Evolutionary conservation across 148 eudicot genomes (phyloP).

Genomic region (Rhododendron kiyosumense): DNA sequence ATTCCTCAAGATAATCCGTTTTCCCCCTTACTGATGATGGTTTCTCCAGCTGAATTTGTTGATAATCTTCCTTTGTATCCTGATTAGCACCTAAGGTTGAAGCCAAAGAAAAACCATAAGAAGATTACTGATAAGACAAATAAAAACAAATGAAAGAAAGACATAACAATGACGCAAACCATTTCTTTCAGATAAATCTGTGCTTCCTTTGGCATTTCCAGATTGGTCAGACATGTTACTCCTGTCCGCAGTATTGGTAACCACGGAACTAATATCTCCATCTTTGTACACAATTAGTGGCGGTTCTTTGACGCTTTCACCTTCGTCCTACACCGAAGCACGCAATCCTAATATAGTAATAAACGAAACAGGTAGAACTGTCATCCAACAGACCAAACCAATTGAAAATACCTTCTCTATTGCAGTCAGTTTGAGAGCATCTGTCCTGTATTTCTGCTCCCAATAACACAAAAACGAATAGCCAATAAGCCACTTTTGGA

Average conservation of each 20-base stretch:
- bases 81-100: constrained; percentile 29
- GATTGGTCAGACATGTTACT: constrained; percentile 22
- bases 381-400: neutral
- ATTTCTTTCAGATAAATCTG: constrained; percentile 21
- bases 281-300: constrained; percentile 63
- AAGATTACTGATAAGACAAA: constrained; percentile 5
- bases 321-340: constrained; percentile 38
- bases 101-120: neutral
- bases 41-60: constrained; percentile 21
- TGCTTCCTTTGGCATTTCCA: constrained; percentile 21
- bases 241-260: constrained; percentile 26
- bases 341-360: neutral
- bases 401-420: constrained; percentile 49
- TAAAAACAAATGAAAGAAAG: neutral
- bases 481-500: neutral
- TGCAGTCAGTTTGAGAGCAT: constrained; percentile 41
- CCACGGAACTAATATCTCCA: constrained; percentile 31
- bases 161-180: constrained; percentile 37
- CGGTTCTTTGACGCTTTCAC: constrained; percentile 55
- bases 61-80: constrained; percentile 18
- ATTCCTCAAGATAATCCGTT: neutral
- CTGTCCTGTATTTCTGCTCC: constrained; percentile 58
- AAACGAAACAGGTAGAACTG: neutral
- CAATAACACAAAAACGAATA: neutral
- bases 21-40: constrained; percentile 1